These are phyloP conservation scores for Pueraria montana DNA, from an alignment of 306 rosid species.

Conservation along the genomic window DNA sequence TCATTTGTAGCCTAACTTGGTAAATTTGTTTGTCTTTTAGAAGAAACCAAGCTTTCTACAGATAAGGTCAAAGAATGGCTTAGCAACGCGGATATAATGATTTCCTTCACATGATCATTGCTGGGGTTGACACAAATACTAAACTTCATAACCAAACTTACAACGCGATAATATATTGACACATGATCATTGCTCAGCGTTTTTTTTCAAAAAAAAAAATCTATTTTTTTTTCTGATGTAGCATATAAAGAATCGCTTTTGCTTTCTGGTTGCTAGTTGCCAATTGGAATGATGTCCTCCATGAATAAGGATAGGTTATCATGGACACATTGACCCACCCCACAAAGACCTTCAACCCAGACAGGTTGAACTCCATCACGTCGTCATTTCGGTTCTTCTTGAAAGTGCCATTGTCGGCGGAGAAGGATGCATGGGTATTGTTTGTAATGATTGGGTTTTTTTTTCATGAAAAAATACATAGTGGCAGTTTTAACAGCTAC, in stretches of 20 bases:
- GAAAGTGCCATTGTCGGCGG: too few relatives aligned
- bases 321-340: background rate
- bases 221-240: background rate
- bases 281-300: background rate
- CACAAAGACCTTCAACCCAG: too few relatives aligned
- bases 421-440: too few relatives aligned
- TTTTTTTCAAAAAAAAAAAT: too few relatives aligned
- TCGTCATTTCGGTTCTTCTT: too few relatives aligned
- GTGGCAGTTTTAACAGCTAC: too few relatives aligned
- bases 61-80: conserved; percentile 31
- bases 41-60: conserved; percentile 25
- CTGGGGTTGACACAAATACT: background rate
- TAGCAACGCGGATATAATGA: background rate
- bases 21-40: conserved; percentile 34
- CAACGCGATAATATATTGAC: background rate
- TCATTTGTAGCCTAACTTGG: conserved; percentile 21
- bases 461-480: too few relatives aligned
- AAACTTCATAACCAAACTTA: background rate
- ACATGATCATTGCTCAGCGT: background rate
- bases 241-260: conserved; percentile 7
- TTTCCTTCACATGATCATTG: background rate
- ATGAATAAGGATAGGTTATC: background rate
- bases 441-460: too few relatives aligned
- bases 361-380: too few relatives aligned
- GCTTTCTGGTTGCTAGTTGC: background rate